These are phyloP conservation scores for Xylariaceae sp. DNA, from an alignment of 2,329 filamentous ascomycete genomes.

Conservation along the genomic window DNA sequence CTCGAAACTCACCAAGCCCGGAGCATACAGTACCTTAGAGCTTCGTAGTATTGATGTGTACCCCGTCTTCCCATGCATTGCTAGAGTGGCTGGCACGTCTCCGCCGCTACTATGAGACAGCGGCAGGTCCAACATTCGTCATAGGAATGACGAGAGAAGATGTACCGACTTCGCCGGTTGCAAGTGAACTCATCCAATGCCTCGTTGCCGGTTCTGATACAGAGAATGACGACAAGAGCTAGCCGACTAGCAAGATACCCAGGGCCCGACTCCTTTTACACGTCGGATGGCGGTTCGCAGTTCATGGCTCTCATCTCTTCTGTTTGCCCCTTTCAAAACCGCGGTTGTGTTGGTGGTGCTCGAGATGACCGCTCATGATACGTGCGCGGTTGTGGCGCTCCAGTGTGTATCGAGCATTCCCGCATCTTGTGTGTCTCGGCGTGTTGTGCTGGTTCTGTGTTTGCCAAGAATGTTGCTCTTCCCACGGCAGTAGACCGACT, in stretches of 20 bases:
- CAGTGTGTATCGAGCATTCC: no score
- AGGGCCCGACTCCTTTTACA: background rate
- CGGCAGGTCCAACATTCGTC: constrained; percentile 15
- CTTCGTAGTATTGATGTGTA: background rate
- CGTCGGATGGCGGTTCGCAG: background rate
- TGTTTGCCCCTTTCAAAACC: background rate
- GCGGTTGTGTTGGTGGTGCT: no score
- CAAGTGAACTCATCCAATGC: no score
- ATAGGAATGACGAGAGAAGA: constrained; percentile 13
- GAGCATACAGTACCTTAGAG: background rate
- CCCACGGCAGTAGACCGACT: no score
- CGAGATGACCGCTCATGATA: no score
- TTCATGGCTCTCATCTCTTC: background rate
- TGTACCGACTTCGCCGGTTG: background rate
- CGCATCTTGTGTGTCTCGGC: no score
- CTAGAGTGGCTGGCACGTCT: background rate
- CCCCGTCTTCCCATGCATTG: background rate
- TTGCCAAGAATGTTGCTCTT: no score
- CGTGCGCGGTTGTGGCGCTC: no score
- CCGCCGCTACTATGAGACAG: constrained; percentile 9
- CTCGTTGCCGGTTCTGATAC: no score
- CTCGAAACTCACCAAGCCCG: background rate
- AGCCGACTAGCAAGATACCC: no score
- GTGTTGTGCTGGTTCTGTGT: no score
- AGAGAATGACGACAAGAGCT: no score